Percentiles rank a stretch among this genome's conserved stretches.
phyloP scores from a whole-genome alignment of 2,329 filamentous ascomycete genomes.

The Tolypocladium tropicale region DNA sequence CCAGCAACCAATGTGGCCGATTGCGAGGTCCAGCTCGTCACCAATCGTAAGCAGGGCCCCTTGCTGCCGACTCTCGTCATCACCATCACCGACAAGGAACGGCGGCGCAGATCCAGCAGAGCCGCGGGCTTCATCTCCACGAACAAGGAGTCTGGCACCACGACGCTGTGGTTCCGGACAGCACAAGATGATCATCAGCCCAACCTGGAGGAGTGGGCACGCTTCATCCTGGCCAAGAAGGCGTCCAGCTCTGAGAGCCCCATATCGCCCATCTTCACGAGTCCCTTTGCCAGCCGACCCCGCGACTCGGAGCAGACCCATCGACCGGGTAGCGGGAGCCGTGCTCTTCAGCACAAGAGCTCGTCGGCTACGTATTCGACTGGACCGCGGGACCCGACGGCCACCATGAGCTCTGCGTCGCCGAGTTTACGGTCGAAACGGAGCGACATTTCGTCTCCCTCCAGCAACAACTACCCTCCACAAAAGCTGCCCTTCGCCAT shows the following conservation, averaged over 20 bases:
- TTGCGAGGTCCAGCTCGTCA: constrained; percentile 47
- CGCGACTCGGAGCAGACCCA: constrained; percentile 33
- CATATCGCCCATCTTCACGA: constrained; percentile 41
- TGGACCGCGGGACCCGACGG: constrained; percentile 35
- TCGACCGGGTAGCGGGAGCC: constrained; percentile 33
- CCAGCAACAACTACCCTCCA: constrained; percentile 34
- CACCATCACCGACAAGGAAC: constrained; percentile 48
- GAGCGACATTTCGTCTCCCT: constrained; percentile 52
- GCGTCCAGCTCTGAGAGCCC: constrained; percentile 40
- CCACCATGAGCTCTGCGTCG: constrained; percentile 45
- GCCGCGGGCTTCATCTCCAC: constrained; percentile 44
- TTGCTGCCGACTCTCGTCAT: constrained; percentile 49
- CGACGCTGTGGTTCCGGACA: constrained; percentile 46
- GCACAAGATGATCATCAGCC: constrained; percentile 39
- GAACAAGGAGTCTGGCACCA: constrained; percentile 37
- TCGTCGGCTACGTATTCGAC: constrained; percentile 38
- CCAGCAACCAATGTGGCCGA: constrained; percentile 40
- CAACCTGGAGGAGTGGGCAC: constrained; percentile 50
- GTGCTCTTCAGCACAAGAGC: constrained; percentile 34
- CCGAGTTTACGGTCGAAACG: constrained; percentile 51
- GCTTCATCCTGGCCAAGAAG: constrained; percentile 37
- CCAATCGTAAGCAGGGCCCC: constrained; percentile 52
- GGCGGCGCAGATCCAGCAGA: constrained; percentile 54
- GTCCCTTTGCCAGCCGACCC: constrained; percentile 36
- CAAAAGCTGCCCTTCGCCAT: constrained; percentile 27